Evolutionary conservation across 768 basidiomycete genomes (phyloP).

Genomic region (Russula emetica): DNA sequence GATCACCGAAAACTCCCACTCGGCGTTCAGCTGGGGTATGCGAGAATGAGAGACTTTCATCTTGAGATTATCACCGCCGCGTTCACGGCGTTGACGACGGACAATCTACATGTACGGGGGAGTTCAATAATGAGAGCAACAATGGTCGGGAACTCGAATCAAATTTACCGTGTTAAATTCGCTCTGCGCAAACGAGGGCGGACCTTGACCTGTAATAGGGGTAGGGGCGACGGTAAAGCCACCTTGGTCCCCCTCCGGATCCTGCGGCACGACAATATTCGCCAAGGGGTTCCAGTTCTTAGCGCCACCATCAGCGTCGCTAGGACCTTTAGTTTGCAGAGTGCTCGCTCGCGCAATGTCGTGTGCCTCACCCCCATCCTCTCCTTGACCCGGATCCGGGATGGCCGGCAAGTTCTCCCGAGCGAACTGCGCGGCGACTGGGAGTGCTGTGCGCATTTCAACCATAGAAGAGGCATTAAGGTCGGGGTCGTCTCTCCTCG

Average conservation of each 20-base stretch:
- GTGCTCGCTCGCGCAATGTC: background rate
- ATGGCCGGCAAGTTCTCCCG: background rate
- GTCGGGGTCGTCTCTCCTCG: background rate
- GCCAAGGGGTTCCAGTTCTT: background rate
- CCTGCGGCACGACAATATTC: background rate
- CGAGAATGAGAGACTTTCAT: constrained; percentile 21
- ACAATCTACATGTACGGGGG: constrained; percentile 17
- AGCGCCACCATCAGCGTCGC: background rate
- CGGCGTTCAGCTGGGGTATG: constrained; percentile 15
- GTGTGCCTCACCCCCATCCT: background rate
- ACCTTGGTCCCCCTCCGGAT: background rate
- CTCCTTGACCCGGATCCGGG: background rate
- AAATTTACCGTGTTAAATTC: constrained; percentile 20
- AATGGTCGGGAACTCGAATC: background rate
- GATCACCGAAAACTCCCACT: constrained; percentile 27
- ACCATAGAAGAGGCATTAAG: background rate
- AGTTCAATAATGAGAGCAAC: background rate
- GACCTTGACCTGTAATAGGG: background rate
- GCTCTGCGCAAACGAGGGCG: constrained; percentile 24
- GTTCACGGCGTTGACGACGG: constrained; percentile 24
- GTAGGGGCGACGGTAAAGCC: too few relatives aligned
- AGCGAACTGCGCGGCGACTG: background rate
- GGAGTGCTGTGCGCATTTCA: background rate
- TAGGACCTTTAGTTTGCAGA: background rate
- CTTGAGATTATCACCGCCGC: constrained; percentile 24